These are phyloP conservation scores for Rugonectria rugulosa DNA, from an alignment of 2,329 filamentous ascomycete genomes.

Conservation along the genomic window DNA sequence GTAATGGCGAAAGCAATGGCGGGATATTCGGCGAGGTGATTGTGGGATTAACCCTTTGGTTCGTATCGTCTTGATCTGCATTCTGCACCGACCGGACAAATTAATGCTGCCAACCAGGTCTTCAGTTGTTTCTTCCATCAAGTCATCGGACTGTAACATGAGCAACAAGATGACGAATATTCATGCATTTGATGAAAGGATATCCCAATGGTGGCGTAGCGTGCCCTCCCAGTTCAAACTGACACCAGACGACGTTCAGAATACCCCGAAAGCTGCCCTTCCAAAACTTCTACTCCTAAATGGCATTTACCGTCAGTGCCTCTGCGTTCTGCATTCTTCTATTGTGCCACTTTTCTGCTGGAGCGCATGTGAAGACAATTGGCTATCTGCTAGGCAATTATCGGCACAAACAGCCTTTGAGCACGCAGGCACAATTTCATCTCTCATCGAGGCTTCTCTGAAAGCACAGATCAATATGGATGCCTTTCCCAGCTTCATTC, in stretches of 20 bases:
- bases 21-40: conserved; percentile 19
- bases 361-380: conserved; percentile 12
- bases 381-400: conserved; percentile 25
- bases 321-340: conserved; percentile 31
- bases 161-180: conserved; percentile 7
- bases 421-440: conserved; percentile 26
- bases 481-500: conserved; percentile 29
- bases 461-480: neutral
- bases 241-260: neutral
- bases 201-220: conserved; percentile 19
- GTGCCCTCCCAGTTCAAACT: conserved; percentile 5
- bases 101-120: conserved; percentile 8
- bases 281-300: conserved; percentile 12
- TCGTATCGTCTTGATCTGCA: too few species aligned
- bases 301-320: conserved; percentile 28
- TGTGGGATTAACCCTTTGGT: conserved; percentile 21
- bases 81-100: too few species aligned
- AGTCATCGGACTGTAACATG: neutral
- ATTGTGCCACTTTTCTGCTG: conserved; percentile 35
- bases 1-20: neutral
- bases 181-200: conserved; percentile 9
- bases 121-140: conserved; percentile 11
- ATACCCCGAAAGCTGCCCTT: neutral
- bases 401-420: conserved; percentile 33
- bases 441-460: conserved; percentile 12